These are phyloP conservation scores for Rosa chinensis DNA, from an alignment of 306 rosid species.

Conservation along the genomic window DNA sequence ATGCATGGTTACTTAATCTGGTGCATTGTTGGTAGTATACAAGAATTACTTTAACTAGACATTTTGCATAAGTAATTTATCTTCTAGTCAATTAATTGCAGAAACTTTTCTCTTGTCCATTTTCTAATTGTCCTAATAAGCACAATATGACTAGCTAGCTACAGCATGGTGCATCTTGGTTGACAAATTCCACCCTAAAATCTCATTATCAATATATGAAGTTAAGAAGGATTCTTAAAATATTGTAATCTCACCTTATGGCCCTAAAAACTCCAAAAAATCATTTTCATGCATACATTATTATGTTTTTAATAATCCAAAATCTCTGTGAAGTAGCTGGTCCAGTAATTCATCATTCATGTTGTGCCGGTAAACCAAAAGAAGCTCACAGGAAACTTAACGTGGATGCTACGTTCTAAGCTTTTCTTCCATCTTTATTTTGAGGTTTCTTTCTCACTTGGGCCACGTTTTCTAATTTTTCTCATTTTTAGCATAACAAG, in stretches of 20 bases:
- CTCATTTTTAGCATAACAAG: neutral
- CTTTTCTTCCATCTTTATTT: neutral
- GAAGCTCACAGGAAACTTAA: slow-evolving; percentile 19
- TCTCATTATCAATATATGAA: neutral
- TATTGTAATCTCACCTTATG: neutral
- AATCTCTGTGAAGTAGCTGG: neutral
- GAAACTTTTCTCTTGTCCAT: too few species aligned
- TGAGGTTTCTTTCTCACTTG: slow-evolving; percentile 17
- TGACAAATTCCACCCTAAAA: neutral
- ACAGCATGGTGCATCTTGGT: neutral
- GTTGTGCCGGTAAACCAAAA: neutral
- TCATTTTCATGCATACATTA: neutral
- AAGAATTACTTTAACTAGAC: too few species aligned
- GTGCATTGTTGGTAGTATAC: too few species aligned
- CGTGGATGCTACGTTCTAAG: slow-evolving; percentile 16
- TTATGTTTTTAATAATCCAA: neutral
- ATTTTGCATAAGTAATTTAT: too few species aligned
- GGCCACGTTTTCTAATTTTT: slow-evolving; percentile 25
- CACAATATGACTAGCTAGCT: neutral
- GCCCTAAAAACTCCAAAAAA: neutral
- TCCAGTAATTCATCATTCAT: neutral
- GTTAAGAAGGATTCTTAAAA: neutral
- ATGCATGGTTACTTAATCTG: too few species aligned
- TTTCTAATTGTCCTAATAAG: too few species aligned
- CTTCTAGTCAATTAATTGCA: too few species aligned